These are phyloP conservation scores for Rugonectria rugulosa DNA, from an alignment of 2,329 filamentous ascomycete genomes.

Conservation along the genomic window DNA sequence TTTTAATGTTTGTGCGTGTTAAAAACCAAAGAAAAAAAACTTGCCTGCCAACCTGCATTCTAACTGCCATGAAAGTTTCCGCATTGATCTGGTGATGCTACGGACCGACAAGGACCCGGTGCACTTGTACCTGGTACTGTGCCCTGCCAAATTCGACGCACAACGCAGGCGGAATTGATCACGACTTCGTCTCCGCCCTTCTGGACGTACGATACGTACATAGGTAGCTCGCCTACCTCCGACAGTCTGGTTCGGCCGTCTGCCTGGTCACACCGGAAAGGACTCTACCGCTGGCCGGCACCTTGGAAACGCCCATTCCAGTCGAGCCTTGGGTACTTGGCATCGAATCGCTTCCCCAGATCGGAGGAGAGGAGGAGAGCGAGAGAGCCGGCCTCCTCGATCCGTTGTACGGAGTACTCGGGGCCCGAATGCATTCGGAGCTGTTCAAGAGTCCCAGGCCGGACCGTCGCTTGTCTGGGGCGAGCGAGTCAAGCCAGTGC, in stretches of 20 bases:
- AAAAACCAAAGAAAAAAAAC: too few relatives aligned
- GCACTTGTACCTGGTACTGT: too few relatives aligned
- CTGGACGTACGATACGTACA: background rate
- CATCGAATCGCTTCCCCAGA: background rate
- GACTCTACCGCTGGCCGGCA: background rate
- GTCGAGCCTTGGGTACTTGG: background rate
- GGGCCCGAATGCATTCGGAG: too few relatives aligned
- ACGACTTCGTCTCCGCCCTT: background rate
- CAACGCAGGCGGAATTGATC: background rate
- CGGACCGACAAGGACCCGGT: too few relatives aligned
- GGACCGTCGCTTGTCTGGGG: background rate
- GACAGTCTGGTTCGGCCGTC: background rate
- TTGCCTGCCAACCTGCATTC: too few relatives aligned
- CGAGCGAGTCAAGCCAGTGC: too few relatives aligned
- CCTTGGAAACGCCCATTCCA: background rate
- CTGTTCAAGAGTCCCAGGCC: too few relatives aligned
- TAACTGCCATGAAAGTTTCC: too few relatives aligned
- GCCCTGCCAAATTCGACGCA: too few relatives aligned
- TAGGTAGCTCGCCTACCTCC: conserved; percentile 2
- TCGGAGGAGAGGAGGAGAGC: background rate
- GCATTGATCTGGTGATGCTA: too few relatives aligned
- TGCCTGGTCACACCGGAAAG: background rate
- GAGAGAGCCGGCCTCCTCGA: background rate
- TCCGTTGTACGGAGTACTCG: too few relatives aligned
- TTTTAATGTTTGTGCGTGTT: too few relatives aligned